Conservation (phyloP, 306 rosid species). For the Cicer arietinum region DNA sequence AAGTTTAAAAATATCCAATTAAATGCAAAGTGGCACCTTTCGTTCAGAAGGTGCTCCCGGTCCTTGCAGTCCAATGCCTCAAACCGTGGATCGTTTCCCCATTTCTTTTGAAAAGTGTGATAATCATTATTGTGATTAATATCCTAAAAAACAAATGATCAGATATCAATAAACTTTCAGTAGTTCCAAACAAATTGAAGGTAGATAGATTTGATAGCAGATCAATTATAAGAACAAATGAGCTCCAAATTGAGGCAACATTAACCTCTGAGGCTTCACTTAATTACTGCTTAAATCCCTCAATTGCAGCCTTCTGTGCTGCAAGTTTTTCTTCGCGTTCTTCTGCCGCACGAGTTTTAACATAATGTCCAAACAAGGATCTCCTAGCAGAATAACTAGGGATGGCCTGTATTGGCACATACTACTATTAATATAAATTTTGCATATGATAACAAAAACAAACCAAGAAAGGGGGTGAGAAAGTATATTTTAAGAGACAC, state of each 20-base stretch:
- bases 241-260: conserved; percentile 38
- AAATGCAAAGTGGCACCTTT: conserved; percentile 66
- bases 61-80: conserved; percentile 94
- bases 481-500: conserved; percentile 2
- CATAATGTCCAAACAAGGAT: conserved; percentile 95
- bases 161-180: conserved; percentile 29
- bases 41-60: conserved; percentile 81
- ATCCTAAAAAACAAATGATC: conserved; percentile 59
- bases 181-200: conserved; percentile 36
- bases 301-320: conserved; percentile 89
- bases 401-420: conserved; percentile 68
- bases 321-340: conserved; percentile 96
- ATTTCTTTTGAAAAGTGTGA: conserved; percentile 79
- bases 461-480: background rate
- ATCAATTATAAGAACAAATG: conserved; percentile 35
- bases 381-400: conserved; percentile 94
- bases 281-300: conserved; percentile 83
- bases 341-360: conserved; percentile 97
- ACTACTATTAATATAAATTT: conserved; percentile 37
- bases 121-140: conserved; percentile 72
- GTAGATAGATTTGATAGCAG: conserved; percentile 19
- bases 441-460: conserved; percentile 11
- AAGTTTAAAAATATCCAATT: conserved; percentile 11
- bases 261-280: conserved; percentile 79
- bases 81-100: conserved; percentile 88